Evolutionary conservation across 2,329 filamentous ascomycete genomes (phyloP).

Genomic region (Verticillium klebahnii): DNA sequence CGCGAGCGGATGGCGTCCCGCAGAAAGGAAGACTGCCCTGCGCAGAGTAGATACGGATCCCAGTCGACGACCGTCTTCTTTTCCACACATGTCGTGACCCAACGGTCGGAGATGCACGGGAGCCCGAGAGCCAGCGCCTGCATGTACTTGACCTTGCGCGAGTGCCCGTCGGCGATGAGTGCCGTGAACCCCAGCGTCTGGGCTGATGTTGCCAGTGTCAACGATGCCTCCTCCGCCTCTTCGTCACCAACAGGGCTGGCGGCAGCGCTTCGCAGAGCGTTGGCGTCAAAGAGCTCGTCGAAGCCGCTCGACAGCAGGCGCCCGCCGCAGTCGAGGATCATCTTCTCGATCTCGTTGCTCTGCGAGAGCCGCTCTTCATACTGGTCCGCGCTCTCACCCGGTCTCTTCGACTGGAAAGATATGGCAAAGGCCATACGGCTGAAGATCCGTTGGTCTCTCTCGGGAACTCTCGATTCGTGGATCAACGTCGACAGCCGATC

Average conservation of each 20-base stretch:
- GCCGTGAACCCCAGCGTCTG: constrained; percentile 69
- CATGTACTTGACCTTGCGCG: constrained; percentile 86
- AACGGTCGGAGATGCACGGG: constrained; percentile 78
- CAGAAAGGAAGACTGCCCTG: constrained; percentile 74
- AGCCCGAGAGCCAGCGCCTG: constrained; percentile 87
- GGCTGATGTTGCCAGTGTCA: constrained; percentile 52
- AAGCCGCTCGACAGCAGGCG: constrained; percentile 70
- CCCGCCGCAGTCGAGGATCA: constrained; percentile 70
- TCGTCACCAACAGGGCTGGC: constrained; percentile 22
- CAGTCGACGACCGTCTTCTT: constrained; percentile 64
- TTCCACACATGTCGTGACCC: constrained; percentile 69
- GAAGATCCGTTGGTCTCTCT: constrained; percentile 41
- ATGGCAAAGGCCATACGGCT: constrained; percentile 83
- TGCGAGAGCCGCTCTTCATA: constrained; percentile 28
- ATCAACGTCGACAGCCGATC: background rate
- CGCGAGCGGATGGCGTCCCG: constrained; percentile 75
- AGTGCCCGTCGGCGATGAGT: constrained; percentile 80
- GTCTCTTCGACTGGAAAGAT: constrained; percentile 55
- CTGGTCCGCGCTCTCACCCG: constrained; percentile 50
- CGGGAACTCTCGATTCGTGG: background rate
- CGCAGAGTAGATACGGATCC: constrained; percentile 77
- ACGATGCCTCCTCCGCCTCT: constrained; percentile 16
- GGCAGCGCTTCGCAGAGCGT: constrained; percentile 26
- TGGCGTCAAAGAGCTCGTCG: constrained; percentile 67
- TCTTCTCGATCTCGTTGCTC: constrained; percentile 46